Evolutionary conservation across 2,329 filamentous ascomycete genomes (phyloP).

Genomic region (Tolypocladium pustulatum): DNA sequence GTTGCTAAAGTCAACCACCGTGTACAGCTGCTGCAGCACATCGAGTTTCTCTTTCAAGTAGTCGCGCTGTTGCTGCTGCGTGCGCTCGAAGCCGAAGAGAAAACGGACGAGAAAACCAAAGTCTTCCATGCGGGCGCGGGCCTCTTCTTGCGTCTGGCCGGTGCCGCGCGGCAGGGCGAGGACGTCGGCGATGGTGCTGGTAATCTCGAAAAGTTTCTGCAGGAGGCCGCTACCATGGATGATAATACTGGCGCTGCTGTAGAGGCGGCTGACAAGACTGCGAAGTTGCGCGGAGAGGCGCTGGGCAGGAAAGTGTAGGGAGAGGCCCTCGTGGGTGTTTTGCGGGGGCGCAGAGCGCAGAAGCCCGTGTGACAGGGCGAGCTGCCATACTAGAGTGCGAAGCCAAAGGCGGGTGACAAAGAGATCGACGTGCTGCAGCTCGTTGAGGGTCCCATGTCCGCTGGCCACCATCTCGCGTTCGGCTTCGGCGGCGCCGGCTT

Average conservation of each 20-base stretch:
- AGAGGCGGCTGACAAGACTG: slow-evolving; percentile 22
- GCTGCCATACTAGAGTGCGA: slow-evolving; percentile 30
- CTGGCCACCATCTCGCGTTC: slow-evolving; percentile 13
- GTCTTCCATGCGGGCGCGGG: slow-evolving; percentile 37
- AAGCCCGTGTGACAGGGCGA: slow-evolving; percentile 27
- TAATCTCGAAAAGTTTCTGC: slow-evolving; percentile 50
- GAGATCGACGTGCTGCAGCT: slow-evolving; percentile 29
- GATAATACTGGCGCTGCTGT: slow-evolving; percentile 32
- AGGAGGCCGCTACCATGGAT: slow-evolving; percentile 46
- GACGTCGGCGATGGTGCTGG: slow-evolving; percentile 48
- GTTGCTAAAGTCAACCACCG: slow-evolving; percentile 15
- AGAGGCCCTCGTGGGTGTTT: slow-evolving; percentile 24
- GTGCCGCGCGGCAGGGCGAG: slow-evolving; percentile 37
- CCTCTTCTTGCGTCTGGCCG: slow-evolving; percentile 26
- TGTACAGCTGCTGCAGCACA: slow-evolving; percentile 19
- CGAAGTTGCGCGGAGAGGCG: slow-evolving; percentile 28
- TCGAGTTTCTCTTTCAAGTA: slow-evolving; percentile 28
- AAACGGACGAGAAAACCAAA: slow-evolving; percentile 41
- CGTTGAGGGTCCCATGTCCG: slow-evolving; percentile 18
- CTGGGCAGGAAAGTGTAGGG: slow-evolving; percentile 26
- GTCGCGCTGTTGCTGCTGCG: slow-evolving; percentile 32
- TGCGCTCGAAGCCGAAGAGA: slow-evolving; percentile 35
- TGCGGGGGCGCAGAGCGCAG: slow-evolving; percentile 22
- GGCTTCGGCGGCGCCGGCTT: slow-evolving; percentile 18
- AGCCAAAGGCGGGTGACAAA: slow-evolving; percentile 30